Percentiles rank a stretch among this genome's conserved stretches.
Evolutionary conservation across 345 rosid genomes (phyloP).

Genomic region (Eucalyptus cloeziana): DNA sequence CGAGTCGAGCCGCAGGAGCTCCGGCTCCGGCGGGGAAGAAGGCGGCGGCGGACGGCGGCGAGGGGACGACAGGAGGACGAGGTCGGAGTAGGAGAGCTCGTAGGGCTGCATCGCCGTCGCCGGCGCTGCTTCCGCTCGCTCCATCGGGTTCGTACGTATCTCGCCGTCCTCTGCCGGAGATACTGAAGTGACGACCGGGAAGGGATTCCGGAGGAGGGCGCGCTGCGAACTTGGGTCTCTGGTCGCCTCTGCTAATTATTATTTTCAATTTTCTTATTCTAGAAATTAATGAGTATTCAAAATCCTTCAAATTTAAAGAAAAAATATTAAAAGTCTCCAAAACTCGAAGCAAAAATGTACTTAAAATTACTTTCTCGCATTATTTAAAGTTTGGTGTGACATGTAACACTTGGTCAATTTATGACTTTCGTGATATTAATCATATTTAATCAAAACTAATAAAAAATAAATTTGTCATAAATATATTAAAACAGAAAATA

Average conservation of each 20-base stretch:
- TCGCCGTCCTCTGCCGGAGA: background rate
- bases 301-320: background rate
- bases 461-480: rapidly evolving
- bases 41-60: background rate
- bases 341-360: background rate
- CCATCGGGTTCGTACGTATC: background rate
- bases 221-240: background rate
- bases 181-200: background rate
- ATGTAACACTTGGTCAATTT: too few species aligned
- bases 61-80: constrained; percentile 20
- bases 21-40: constrained; percentile 2
- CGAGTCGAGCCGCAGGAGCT: constrained; percentile 8
- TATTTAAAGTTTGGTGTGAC: rapidly evolving
- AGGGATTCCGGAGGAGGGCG: background rate
- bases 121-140: background rate
- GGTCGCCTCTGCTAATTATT: background rate
- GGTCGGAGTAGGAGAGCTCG: constrained; percentile 44
- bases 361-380: rapidly evolving
- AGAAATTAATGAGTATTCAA: background rate
- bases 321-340: background rate
- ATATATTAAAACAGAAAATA: too few species aligned
- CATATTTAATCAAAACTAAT: rapidly evolving
- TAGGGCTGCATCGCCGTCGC: constrained; percentile 15
- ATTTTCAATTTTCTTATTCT: background rate
- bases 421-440: too few species aligned